Evolutionary conservation across 768 basidiomycete genomes (phyloP), one percentile per base, ranked within the genome.

Genomic region (Naganishia vaughanmartiniae): DNA sequence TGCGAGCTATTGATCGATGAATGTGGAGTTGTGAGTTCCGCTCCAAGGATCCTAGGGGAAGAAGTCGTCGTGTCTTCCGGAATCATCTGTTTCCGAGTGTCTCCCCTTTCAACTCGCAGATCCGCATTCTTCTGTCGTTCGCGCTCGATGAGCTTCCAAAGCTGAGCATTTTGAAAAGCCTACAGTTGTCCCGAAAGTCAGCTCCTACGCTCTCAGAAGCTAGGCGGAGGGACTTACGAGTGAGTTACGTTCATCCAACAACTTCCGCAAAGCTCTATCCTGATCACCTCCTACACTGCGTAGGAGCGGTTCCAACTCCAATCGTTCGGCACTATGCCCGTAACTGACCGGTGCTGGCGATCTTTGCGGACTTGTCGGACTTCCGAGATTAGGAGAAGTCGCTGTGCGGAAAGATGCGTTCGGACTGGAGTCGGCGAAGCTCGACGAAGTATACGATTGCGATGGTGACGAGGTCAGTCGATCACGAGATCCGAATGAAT

Each of bases 131-230:
- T 90, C 90, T 79, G 89, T 67, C 91, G 86, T 80, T 93, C 91
- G 80, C 93, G 94, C 85, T 94, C 92, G 78, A 95, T 89, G 73
- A 94, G 86, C 81, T 93, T 94, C 93, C 93, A 95, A 26, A 95
- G 87, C 82, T 94, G 92, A 19, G 88, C 83, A 79, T 95, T 95
- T 83, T 95, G 93, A 4, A 87, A 82, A 14, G 89, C 75, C 68
- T 69, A 65, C 15, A n/a, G 14, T 46, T 45, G 15, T 53, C n/a
- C 28, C 15, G 45, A 51, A 14, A 9, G 12, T 68, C n/a, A 70
- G 54, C 31, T 21, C n/a, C n/a, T 3, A 12, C 5, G 21, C 17
- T 28, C 55, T 0, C 53, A 53, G 15, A 48, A 15, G 26, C 51
- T 10, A n/a, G 53, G 15, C 4, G 36, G 21, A 1, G 33, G 6